Evolutionary conservation across 2,329 filamentous ascomycete genomes (phyloP), one percentile per base, ranked within the genome.

Genomic region (Periconia sp.): DNA sequence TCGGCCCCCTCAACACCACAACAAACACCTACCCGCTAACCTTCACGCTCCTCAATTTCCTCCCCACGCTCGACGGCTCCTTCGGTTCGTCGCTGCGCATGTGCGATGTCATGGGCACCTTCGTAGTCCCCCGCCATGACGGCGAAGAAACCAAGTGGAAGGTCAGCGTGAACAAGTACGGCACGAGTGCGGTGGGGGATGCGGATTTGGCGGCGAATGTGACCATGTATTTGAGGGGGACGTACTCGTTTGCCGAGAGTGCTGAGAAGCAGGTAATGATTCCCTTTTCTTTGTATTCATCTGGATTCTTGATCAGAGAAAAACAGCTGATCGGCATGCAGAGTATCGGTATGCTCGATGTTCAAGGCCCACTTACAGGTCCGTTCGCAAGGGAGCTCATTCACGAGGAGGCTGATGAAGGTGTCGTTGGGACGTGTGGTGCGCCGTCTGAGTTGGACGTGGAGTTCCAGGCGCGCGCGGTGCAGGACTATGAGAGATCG

Each of bases 381-480:
- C 50, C 30, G n/a, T 57, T 60, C 30, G 19, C 52, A n/a, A 49
- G 27, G 27, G 47, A 30, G 3, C 47, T 60, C 17, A 53, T 48
- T 33, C 55, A 55, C 8, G 52, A 41, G 20, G 55, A 37, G 33
- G 57, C 52, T n/a, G 55, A 55, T 48, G 19, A 48, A 46, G 57
- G 57, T 15, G 41, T 56, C 20, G 48, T 43, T 37, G 49, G 45
- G 18, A 42, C 49, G 8, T 60, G 57, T 41, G 33, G 33, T n/a
- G 46, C 8, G 41, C 55, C 55, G 20, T 50, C 50, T 11, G 55
- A 56, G 46, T 23, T 60, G 27, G 52, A 48, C 37, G 48, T 58
- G 20, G 57, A 60, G 50, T 60, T 58, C 50, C 57, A 60, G 53
- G 55, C 57, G 19, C 44, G 57, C 41, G 55, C 57, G 11, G 57